phyloP scores from a whole-genome alignment of 2,329 filamentous ascomycete species.

The Fusarium sambucinum region DNA sequence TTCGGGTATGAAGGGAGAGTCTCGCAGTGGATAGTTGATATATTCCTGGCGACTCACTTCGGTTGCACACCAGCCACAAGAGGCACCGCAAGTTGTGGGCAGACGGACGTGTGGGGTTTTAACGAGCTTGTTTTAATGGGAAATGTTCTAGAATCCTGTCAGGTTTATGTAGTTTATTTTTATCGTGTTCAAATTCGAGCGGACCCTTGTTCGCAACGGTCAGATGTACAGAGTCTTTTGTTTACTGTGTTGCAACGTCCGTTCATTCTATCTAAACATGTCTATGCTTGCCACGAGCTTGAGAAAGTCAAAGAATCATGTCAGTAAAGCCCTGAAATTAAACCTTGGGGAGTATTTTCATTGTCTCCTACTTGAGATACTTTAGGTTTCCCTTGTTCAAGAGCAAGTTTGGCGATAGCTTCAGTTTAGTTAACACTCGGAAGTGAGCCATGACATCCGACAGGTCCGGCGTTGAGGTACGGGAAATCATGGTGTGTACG shows the following conservation, averaged over 20 bases:
- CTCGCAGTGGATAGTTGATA: not conserved
- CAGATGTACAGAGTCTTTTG: not conserved
- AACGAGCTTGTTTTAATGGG: not conserved
- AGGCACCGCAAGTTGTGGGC: not conserved
- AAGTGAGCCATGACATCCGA: not conserved
- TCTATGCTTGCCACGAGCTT: too few relatives aligned
- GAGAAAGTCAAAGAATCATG: not conserved
- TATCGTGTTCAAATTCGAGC: not conserved
- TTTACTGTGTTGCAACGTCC: not conserved
- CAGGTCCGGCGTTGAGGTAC: not conserved
- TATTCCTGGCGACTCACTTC: too few relatives aligned
- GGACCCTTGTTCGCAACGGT: not conserved
- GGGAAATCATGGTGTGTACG: not conserved
- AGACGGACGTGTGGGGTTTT: not conserved
- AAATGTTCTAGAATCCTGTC: not conserved
- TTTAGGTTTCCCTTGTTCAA: not conserved
- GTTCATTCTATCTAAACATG: too few relatives aligned
- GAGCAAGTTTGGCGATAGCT: not conserved
- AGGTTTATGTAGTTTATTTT: not conserved
- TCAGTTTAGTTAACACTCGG: not conserved
- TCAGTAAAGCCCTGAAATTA: not conserved
- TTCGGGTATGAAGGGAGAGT: not conserved
- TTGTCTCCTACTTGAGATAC: not conserved
- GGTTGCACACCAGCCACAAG: not conserved
- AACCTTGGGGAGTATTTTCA: too few relatives aligned